Percentiles rank a stretch among this genome's conserved stretches.
Conservation (phyloP, 495 filamentous ascomycete genomes). For the Talaromyces nanjingensis region DNA sequence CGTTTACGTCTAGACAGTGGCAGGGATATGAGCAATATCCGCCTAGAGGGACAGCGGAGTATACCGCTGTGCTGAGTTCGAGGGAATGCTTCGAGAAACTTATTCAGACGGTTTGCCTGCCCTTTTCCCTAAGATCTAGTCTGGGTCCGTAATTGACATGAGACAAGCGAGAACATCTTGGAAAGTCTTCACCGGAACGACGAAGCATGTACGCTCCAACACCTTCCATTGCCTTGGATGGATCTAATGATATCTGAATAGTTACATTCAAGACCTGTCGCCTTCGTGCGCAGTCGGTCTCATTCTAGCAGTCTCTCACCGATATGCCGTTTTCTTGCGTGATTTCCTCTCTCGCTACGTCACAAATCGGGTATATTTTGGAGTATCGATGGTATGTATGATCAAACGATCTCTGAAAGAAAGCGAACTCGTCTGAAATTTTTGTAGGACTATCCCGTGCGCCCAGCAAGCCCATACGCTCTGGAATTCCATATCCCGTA, state of each 20-base stretch:
- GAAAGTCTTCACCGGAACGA: slow-evolving; percentile 4
- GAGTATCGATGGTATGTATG: slow-evolving; percentile 7
- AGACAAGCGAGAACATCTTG: slow-evolving; percentile 3
- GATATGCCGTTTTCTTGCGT: not conserved
- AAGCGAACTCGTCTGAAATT: too few relatives aligned
- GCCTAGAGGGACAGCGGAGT: not conserved
- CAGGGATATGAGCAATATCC: slow-evolving; percentile 1
- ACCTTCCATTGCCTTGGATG: too few relatives aligned
- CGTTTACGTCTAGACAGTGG: not conserved
- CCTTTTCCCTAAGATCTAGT: not conserved
- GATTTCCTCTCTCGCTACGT: slow-evolving; percentile 4
- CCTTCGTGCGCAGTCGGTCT: slow-evolving; percentile 7
- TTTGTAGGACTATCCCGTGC: too few relatives aligned
- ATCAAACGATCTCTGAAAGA: too few relatives aligned
- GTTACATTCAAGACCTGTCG: slow-evolving; percentile 4
- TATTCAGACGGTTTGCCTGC: not conserved
- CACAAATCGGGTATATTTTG: slow-evolving; percentile 1
- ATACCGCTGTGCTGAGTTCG: not conserved
- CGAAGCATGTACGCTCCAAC: slow-evolving; percentile 10
- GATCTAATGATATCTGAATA: too few relatives aligned
- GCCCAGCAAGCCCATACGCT: not conserved
- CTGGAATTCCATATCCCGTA: slow-evolving; percentile 5
- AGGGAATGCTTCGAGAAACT: slow-evolving; percentile 5
- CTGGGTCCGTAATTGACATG: not conserved
- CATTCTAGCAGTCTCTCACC: not conserved